phyloP scores from a whole-genome alignment of 1,139 yeast genomes.

The Sugiyamaella pinicola region DNA sequence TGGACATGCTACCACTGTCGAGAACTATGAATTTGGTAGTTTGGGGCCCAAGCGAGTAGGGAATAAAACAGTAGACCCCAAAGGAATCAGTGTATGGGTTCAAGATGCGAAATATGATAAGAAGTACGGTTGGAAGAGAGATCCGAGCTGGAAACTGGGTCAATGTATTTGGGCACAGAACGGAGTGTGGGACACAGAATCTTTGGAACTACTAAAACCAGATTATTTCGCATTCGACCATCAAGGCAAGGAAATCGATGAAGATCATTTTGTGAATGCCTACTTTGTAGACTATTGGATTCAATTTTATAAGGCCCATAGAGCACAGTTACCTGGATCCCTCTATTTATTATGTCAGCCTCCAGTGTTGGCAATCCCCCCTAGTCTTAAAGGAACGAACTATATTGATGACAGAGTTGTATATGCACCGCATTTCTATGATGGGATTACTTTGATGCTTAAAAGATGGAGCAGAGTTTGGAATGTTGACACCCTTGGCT shows the following conservation, averaged over 20 bases:
- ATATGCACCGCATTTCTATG: constrained; percentile 84
- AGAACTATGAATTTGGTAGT: constrained; percentile 63
- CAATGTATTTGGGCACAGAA: constrained; percentile 73
- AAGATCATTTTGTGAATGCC: constrained; percentile 61
- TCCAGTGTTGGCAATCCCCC: constrained; percentile 82
- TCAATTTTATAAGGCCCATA: constrained; percentile 51
- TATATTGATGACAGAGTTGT: constrained; percentile 65
- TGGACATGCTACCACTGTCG: constrained; percentile 70
- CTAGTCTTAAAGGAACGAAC: constrained; percentile 55
- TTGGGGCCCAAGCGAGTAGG: constrained; percentile 75
- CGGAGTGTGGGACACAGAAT: constrained; percentile 67
- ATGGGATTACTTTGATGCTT: constrained; percentile 85
- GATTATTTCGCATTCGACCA: constrained; percentile 52
- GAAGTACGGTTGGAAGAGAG: constrained; percentile 68
- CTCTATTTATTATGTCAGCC: constrained; percentile 73
- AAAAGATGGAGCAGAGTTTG: constrained; percentile 64
- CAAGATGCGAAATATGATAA: constrained; percentile 48
- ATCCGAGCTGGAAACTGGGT: constrained; percentile 64
- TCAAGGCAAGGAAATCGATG: constrained; percentile 51
- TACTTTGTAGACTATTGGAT: constrained; percentile 63
- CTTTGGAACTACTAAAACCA: constrained; percentile 45
- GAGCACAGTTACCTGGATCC: constrained; percentile 49
- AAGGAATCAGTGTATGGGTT: constrained; percentile 70
- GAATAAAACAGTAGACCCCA: constrained; percentile 60
- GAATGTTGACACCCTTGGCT: constrained; percentile 82